Conservation (phyloP, 768 basidiomycete species). For the Trametes maxima region DNA sequence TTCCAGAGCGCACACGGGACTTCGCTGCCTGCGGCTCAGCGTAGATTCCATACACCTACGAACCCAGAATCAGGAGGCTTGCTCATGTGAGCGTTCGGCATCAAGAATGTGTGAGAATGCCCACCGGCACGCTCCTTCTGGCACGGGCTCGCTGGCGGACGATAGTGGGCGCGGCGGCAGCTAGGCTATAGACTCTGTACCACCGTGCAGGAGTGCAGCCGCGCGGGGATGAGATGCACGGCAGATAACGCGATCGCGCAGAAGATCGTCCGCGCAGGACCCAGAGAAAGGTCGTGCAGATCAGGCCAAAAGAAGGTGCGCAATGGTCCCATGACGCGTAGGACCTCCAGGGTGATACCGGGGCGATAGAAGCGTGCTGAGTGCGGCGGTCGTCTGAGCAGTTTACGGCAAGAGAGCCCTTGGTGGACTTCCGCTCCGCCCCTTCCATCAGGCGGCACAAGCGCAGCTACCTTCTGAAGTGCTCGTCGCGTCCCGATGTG, state of each 20-base stretch:
- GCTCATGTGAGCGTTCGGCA: constrained; percentile 16
- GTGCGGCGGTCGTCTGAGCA: constrained; percentile 4
- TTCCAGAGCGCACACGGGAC: neutral
- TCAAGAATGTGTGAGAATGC: constrained; percentile 3
- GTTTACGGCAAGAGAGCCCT: constrained; percentile 14
- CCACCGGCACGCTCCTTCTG: constrained; percentile 10
- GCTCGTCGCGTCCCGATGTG: constrained; percentile 20
- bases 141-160: constrained; percentile 2
- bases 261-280: constrained; percentile 3
- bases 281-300: constrained; percentile 2
- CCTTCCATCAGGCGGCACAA: constrained; percentile 18
- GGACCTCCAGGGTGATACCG: constrained; percentile 19
- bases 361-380: constrained; percentile 18
- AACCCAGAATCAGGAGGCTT: constrained; percentile 2
- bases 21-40: neutral
- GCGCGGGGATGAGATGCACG: neutral
- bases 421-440: constrained; percentile 9
- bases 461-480: constrained; percentile 11
- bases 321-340: constrained; percentile 19
- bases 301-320: neutral
- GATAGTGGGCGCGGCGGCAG: neutral
- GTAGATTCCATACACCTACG: neutral
- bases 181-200: constrained; percentile 20
- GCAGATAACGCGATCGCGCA: constrained; percentile 14
- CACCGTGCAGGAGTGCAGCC: constrained; percentile 10